Evolutionary conservation across 208 protist genomes (phyloP).

Genomic region (Herpetomonas samuelpessoai): DNA sequence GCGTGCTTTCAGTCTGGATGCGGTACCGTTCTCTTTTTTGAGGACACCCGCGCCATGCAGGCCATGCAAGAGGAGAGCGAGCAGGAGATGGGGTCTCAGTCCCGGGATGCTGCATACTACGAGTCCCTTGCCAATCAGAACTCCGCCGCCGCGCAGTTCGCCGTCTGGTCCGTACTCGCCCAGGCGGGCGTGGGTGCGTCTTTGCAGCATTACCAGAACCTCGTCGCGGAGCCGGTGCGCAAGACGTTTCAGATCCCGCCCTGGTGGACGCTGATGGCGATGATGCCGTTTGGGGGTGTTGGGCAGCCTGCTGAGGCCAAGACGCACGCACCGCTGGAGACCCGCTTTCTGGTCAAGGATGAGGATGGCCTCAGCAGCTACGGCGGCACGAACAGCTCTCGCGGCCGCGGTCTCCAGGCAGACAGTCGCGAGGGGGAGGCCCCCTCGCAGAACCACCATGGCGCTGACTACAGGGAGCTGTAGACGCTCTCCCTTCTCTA

Average conservation of each 20-base stretch:
- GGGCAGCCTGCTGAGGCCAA: constrained; percentile 13
- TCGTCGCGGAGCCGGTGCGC: constrained; percentile 18
- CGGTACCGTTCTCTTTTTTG: constrained; percentile 40
- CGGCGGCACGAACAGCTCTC: too few relatives aligned
- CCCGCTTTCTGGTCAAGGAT: constrained; percentile 23
- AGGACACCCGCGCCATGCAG: constrained; percentile 14
- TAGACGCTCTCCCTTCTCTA: too few relatives aligned
- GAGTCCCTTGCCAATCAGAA: constrained; percentile 20
- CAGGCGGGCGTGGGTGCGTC: constrained; percentile 23
- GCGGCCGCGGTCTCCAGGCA: too few relatives aligned
- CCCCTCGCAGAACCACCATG: too few relatives aligned
- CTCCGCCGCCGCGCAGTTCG: constrained; percentile 37
- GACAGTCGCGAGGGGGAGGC: too few relatives aligned
- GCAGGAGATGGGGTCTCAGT: too few relatives aligned
- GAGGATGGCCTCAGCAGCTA: too few relatives aligned
- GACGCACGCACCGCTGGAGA: constrained; percentile 25
- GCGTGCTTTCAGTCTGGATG: constrained; percentile 23
- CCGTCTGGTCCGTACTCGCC: constrained; percentile 38
- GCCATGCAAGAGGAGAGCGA: constrained; percentile 17
- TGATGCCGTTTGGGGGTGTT: constrained; percentile 38
- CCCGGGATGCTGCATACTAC: constrained; percentile 32
- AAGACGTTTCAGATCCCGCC: constrained; percentile 17
- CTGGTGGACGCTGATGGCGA: constrained; percentile 32
- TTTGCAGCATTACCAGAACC: constrained; percentile 46
- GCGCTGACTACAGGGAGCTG: too few relatives aligned